A percentile compares a stretch with the other conserved stretches of the same genome.
Conservation (phyloP, 257 asterid species). For the Lavandula angustifolia region DNA sequence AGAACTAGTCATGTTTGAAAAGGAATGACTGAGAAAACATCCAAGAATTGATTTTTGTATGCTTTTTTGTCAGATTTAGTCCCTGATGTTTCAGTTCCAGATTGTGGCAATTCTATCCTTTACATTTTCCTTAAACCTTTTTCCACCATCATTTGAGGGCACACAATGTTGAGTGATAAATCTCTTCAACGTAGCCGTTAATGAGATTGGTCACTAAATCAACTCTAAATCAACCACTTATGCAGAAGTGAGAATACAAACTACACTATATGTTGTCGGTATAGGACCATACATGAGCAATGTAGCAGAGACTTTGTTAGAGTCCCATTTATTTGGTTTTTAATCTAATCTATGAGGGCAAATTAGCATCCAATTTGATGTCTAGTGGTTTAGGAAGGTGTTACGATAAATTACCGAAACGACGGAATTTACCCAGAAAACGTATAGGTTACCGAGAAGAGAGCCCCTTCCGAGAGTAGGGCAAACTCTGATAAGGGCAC, state of each 20-base stretch:
- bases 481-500: no score
- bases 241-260: no score
- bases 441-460: no score
- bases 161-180: not conserved
- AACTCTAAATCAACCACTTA: no score
- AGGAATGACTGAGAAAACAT: not conserved
- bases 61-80: conserved; percentile 3
- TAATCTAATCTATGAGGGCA: not conserved
- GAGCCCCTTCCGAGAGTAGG: no score
- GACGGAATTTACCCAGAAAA: no score
- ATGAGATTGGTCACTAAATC: not conserved
- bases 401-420: no score
- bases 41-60: not conserved
- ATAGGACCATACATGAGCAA: not conserved
- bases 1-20: not conserved
- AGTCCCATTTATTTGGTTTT: not conserved
- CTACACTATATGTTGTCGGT: no score
- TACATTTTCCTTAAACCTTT: not conserved
- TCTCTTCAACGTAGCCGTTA: not conserved
- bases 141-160: conserved; percentile 10
- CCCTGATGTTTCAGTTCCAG: not conserved
- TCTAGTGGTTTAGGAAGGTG: not conserved
- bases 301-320: not conserved
- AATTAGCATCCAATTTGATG: not conserved
- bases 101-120: not conserved